Evolutionary conservation across 176 grass and related monocot genomes (phyloP), one percentile per base, ranked within the genome.

Genomic region (Oryza nivara): DNA sequence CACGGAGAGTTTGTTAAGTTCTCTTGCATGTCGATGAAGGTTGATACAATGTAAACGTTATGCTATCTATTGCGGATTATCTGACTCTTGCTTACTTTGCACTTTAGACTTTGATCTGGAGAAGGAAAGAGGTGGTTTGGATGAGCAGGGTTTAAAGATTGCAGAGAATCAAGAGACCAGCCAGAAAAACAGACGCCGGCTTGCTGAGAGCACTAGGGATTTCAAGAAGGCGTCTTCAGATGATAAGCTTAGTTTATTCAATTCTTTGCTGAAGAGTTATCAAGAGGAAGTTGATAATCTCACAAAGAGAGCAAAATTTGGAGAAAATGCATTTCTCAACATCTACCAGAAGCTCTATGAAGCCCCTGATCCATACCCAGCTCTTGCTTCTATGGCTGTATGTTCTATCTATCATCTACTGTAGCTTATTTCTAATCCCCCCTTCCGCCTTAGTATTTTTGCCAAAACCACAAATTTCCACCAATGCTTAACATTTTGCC

Each of bases 321-420:
- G 97, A 66, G 97, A 99, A 94, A 99, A 99, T 94, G 79, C 97
- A 35, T 99, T 99, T 92, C 97, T 99, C 84, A 99, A 99, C 87
- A 99, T 99, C 61, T 99, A 99, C 65, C 93, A 99, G 92, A 99
- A 99, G 79, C 88, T 99, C 41, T 99, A 99, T 89, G 97, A 99
- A 94, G 97, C 97, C 69, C 97, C 97, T 82, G 97, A 99, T 88
- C 97, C 92, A 25, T 99, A 99, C 91, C 97, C 97, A 84, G 86
- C 86, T 92, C 93, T 99, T 92, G 91, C 90, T 85, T 96, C 97
- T 67, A 91, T 94, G 83, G 84, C 93, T 76, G 97, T 99, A 96
- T 84, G 91, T 86, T 91, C 48, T 70, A 75, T 82, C 47, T 69
- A 22, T 75, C 49, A 46, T 74, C 11, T 68, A n/a, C 43, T 25